These are phyloP conservation scores for Pythium insidiosum DNA, from an alignment of 352 stramenopile species.

Conservation along the genomic window DNA sequence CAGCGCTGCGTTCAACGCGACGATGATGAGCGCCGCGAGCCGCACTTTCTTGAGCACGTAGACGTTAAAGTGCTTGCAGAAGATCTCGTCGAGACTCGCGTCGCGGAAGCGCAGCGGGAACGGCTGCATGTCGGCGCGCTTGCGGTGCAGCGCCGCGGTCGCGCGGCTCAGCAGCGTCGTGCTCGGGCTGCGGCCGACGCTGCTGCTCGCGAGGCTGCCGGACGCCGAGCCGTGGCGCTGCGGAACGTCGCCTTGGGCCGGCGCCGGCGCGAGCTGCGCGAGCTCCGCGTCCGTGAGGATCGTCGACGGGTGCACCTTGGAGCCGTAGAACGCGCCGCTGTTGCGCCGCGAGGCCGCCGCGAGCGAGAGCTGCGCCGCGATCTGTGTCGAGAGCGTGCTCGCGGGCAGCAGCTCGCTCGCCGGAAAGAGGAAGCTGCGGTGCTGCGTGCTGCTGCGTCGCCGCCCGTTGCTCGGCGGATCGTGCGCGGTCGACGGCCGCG, in stretches of 20 bases:
- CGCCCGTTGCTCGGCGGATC: conserved; percentile 17
- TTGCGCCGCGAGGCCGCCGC: conserved; percentile 14
- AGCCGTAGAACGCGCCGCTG: conserved; percentile 19
- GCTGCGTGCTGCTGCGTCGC: conserved; percentile 17
- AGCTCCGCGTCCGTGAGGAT: conserved; percentile 9
- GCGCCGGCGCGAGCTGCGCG: background rate
- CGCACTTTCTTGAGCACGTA: conserved; percentile 68
- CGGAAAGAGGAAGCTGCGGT: conserved; percentile 34
- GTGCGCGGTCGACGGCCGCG: no score
- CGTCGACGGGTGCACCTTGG: conserved; percentile 22
- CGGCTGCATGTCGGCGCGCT: conserved; percentile 35
- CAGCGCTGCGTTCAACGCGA: conserved; percentile 34
- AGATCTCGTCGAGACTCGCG: conserved; percentile 49
- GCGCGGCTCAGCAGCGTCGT: no score
- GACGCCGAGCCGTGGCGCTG: no score
- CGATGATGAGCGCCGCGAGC: conserved; percentile 35
- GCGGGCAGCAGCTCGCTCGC: conserved; percentile 30
- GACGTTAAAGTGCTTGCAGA: conserved; percentile 66
- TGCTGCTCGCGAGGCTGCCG: no score
- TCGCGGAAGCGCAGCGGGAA: conserved; percentile 60
- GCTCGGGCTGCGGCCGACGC: no score
- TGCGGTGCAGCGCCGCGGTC: no score
- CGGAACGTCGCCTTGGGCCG: no score
- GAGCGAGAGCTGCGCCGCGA: conserved; percentile 13
- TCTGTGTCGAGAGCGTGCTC: conserved; percentile 31